Evolutionary conservation across 148 eudicot species (phyloP).

Genomic region (Fagopyrum esculentum): DNA sequence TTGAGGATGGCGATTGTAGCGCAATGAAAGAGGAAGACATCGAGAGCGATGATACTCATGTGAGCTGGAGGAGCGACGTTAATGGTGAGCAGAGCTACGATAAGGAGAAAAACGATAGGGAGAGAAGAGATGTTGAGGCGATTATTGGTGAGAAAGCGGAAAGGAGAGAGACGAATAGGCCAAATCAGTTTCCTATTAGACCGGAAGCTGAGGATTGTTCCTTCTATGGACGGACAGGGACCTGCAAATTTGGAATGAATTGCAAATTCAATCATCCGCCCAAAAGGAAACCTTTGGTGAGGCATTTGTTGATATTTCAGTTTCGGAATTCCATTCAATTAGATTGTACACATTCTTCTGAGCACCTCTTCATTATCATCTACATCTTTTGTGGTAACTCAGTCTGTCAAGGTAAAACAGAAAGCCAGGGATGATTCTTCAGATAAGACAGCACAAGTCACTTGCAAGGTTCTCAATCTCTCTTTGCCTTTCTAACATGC

Average conservation of each 20-base stretch:
- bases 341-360: not conserved
- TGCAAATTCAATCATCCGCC: slow-evolving; percentile 55
- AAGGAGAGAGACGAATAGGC: slow-evolving; percentile 1
- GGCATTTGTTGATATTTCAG: not conserved
- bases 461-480: slow-evolving; percentile 4
- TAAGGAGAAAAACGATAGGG: too few relatives aligned
- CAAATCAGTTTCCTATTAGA: slow-evolving; percentile 24
- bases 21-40: not conserved
- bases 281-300: slow-evolving; percentile 32
- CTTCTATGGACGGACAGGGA: slow-evolving; percentile 43
- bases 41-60: not conserved
- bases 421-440: not conserved
- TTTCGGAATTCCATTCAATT: not conserved
- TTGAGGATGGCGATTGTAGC: not conserved
- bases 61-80: not conserved
- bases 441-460: not conserved
- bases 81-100: too few relatives aligned
- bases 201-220: slow-evolving; percentile 47
- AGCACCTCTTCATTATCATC: not conserved
- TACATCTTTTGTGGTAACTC: not conserved
- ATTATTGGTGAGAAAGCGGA: not conserved
- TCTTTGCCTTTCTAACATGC: not conserved
- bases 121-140: not conserved
- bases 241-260: slow-evolving; percentile 47
- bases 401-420: slow-evolving; percentile 3